Base-by-base conservation (phyloP, 441 rosid species). In the Macaranga tanarius region DNA sequence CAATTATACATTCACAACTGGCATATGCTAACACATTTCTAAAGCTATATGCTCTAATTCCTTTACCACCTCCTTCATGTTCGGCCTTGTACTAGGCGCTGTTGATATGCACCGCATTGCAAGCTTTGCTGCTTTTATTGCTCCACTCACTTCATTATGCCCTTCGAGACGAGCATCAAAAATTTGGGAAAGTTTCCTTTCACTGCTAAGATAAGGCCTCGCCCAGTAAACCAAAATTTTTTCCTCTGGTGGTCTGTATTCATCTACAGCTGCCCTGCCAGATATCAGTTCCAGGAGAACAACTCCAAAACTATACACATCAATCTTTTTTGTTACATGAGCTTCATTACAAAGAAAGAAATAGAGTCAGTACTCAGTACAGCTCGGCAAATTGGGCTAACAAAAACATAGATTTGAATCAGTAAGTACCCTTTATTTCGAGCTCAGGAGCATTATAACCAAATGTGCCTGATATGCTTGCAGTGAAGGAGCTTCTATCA, bases 371-470 rank as follows among this genome's bases (percentile, higher is more conserved):
- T 31, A 31, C 38, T 5, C 38, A 31, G 38, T 31, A 31, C 38
- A 2, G 38, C 38, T 31, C 38, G 3, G 38, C 71, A 22, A 59
- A 34, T 34, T 31, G 10, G 19, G 47, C 58, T 9, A 34, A 2
- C 9, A 22, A 61, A 61, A n/a, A 1, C 65, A 61, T 7, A 20
- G 15, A 7, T 40, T 20, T 62, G 50, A 48, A 19, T 10, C 13
- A 13, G 59, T 48, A 54, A 40, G 44, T 84, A 90, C 99, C 99
- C 76, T 97, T 87, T 20, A 86, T 90, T 73, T 87, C 73, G 57
- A 92, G 91, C 68, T 95, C 99, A 1, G 99, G 99, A 45, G 97
- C 97, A 15, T 92, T 92, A 34, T 95, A 95, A 19, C 97, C 99
- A 23, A 77, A 73, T 42, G 97, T 88, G 0, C 97, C 97, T 96